Conservation (phyloP, 2,329 filamentous ascomycete genomes). For the Fusarium keratoplasticum region DNA sequence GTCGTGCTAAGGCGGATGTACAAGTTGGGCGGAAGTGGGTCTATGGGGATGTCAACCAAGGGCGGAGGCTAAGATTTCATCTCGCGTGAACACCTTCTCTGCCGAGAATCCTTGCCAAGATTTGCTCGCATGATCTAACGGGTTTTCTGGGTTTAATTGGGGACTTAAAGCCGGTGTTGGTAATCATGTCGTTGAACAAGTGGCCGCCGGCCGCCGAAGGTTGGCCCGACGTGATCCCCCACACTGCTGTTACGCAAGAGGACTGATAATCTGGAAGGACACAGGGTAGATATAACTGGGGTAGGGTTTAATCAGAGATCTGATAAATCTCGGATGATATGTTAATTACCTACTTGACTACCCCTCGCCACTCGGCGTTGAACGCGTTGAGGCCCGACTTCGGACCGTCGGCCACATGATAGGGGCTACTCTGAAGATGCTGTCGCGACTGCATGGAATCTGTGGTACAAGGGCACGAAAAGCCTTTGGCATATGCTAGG, state of each 20-base stretch:
- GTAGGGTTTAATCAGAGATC: not conserved
- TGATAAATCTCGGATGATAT: not conserved
- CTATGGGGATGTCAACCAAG: slow-evolving; percentile 17
- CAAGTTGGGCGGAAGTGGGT: slow-evolving; percentile 32
- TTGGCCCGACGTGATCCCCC: not conserved
- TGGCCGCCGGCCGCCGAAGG: not conserved
- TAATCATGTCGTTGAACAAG: not conserved
- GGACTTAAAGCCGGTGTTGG: not conserved
- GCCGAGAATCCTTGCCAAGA: not conserved
- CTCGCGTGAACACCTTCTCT: not conserved
- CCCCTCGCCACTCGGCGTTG: not conserved
- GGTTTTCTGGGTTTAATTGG: not conserved
- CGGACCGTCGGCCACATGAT: not conserved
- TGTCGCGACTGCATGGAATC: not conserved
- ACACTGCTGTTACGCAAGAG: not conserved
- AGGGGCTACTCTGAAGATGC: not conserved
- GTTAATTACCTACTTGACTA: not conserved
- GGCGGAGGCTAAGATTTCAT: slow-evolving; percentile 28
- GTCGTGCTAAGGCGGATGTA: slow-evolving; percentile 31
- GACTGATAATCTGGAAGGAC: not conserved
- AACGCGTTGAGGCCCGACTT: not conserved
- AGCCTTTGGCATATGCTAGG: not conserved
- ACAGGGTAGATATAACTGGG: not conserved
- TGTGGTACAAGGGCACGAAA: too few species aligned
- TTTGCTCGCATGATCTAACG: not conserved